Evolutionary conservation across 1,284 basidiomycete species (phyloP), one percentile per base, ranked within the genome.

Genomic region (Paramarasmius palmivorus): DNA sequence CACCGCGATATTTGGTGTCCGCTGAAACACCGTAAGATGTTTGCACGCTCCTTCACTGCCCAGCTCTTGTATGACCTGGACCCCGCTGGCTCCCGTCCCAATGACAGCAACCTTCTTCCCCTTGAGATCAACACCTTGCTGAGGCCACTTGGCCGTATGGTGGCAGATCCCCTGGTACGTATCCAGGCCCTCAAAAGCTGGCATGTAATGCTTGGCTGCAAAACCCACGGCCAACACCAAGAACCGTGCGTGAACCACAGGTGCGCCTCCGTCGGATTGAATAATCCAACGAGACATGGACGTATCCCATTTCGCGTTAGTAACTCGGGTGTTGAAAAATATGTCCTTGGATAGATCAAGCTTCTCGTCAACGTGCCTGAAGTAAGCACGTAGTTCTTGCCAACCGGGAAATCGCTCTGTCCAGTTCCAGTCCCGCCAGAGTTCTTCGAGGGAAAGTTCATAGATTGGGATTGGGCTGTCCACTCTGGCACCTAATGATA

Each of bases 21-120:
- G 64, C 47, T 67, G 65, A 54, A 67, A 67, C 19, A 66, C 61
- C 6, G 61, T 63, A 36, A 67, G 61, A 35, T 63, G 60, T 1
- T 53, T 34, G 3, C n/a, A n/a, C n/a, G n/a, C n/a, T n/a, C 54
- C 63, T 6, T 57, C 47, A 3, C 60, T 53, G 1, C 57, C 63
- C 6, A 49, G 42, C 42, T 59, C 64, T 45, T 67, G 64, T 41
- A 65, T 59, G 9, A 67, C 46, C 50, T 67, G 65, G 7, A 67
- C 63, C 5, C 65, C 64, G 29, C 60, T 64, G 0, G 65, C 63
- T 2, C 65, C 65, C 3, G 64, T 67, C 12, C 65, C 65, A 34
- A 67, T 61, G n/a, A 67, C 60, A 8, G 61, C 65, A 4, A 67
- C 50, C 1, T 60, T 58, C 45, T 65, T 67, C 7, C 61, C 59